Percentiles rank a stretch among this genome's conserved stretches.
Conservation (phyloP, 176 grass and related monocot species). For the Thalia dealbata region DNA sequence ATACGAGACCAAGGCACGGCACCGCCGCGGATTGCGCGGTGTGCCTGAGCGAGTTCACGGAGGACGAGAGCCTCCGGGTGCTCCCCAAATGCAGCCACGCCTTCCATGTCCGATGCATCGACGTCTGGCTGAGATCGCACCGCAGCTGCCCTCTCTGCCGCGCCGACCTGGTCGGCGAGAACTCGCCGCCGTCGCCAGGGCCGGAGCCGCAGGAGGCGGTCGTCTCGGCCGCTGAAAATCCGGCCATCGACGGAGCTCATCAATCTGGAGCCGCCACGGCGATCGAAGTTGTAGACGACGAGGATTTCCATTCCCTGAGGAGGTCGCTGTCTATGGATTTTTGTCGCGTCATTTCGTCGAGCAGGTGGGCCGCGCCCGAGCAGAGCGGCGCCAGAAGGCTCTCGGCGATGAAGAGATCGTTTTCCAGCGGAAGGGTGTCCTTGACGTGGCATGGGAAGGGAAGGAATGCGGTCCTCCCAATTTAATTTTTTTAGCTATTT, state of each 20-base stretch:
- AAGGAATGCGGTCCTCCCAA: slow-evolving; percentile 10
- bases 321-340: slow-evolving; percentile 30
- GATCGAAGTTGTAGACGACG: slow-evolving; percentile 42
- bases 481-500: too few relatives aligned
- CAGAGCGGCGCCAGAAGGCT: slow-evolving; percentile 13
- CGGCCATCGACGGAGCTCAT: background rate
- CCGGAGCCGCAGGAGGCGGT: slow-evolving; percentile 10
- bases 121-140: slow-evolving; percentile 86
- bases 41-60: slow-evolving; percentile 82
- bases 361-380: slow-evolving; percentile 37
- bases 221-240: slow-evolving; percentile 14
- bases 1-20: slow-evolving; percentile 39
- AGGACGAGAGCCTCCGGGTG: slow-evolving; percentile 73
- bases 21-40: slow-evolving; percentile 69
- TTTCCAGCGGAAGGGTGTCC: slow-evolving; percentile 7
- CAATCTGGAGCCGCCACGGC: background rate
- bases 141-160: slow-evolving; percentile 91
- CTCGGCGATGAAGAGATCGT: slow-evolving; percentile 36
- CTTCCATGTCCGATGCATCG: slow-evolving; percentile 95
- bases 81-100: slow-evolving; percentile 85
- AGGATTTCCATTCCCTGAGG: slow-evolving; percentile 5
- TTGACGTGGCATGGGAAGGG: slow-evolving; percentile 33
- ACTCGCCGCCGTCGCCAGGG: slow-evolving; percentile 13
- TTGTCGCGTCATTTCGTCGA: slow-evolving; percentile 26
- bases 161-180: slow-evolving; percentile 38